Evolutionary conservation across 2,329 filamentous ascomycete genomes (phyloP).

Genomic region (Sclerotinia borealis): DNA sequence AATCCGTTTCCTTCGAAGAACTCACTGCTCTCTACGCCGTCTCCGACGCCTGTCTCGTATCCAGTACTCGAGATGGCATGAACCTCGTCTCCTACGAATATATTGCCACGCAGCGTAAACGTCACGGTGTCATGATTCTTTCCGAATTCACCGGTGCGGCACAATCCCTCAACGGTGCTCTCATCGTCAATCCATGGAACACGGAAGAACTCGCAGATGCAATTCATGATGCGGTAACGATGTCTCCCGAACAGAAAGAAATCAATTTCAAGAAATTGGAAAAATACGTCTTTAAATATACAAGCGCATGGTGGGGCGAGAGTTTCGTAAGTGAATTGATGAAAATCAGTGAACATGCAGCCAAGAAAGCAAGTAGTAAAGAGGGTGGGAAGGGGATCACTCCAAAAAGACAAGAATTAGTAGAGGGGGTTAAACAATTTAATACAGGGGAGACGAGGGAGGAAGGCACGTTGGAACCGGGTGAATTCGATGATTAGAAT

Average conservation of each 20-base stretch:
- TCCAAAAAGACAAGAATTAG: constrained; percentile 17
- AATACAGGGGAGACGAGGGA: constrained; percentile 15
- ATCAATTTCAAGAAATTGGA: constrained; percentile 87
- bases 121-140: constrained; percentile 88
- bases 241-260: constrained; percentile 81
- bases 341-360: constrained; percentile 30
- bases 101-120: constrained; percentile 85
- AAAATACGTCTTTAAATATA: constrained; percentile 96
- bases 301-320: constrained; percentile 93
- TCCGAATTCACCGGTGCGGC: constrained; percentile 96
- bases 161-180: constrained; percentile 84
- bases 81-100: constrained; percentile 98
- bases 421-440: constrained; percentile 17
- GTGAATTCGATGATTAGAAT: constrained; percentile 13
- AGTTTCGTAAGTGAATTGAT: constrained; percentile 80
- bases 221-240: constrained; percentile 93
- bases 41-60: constrained; percentile 87
- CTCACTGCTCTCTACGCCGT: constrained; percentile 89
- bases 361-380: constrained; percentile 28
- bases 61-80: constrained; percentile 97
- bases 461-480: constrained; percentile 11
- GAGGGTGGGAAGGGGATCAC: too few relatives aligned
- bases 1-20: constrained; percentile 91
- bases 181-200: constrained; percentile 98
- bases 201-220: constrained; percentile 90